These are phyloP conservation scores for Striga hermonthica DNA, from an alignment of 305 asterid genomes.

Conservation along the genomic window DNA sequence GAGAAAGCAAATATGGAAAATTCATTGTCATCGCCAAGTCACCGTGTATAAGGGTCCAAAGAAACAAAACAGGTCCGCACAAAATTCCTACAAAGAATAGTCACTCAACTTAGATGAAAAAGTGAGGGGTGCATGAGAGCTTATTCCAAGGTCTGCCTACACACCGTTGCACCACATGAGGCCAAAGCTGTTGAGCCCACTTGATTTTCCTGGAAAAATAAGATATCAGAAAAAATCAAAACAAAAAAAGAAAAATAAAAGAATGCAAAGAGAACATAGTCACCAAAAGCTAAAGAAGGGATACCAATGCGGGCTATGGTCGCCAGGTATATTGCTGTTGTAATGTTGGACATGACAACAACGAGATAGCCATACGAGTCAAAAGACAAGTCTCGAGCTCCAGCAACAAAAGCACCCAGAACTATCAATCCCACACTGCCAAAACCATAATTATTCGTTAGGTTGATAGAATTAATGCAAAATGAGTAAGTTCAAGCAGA, in stretches of 20 bases:
- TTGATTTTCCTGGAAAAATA: slow-evolving; percentile 69
- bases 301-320: slow-evolving; percentile 89
- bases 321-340: slow-evolving; percentile 90
- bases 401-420: slow-evolving; percentile 89
- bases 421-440: slow-evolving; percentile 82
- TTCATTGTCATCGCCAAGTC: slow-evolving; percentile 73
- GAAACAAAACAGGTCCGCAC: slow-evolving; percentile 71
- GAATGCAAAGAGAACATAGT: slow-evolving; percentile 30
- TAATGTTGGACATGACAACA: slow-evolving; percentile 75
- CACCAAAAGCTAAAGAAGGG: slow-evolving; percentile 33
- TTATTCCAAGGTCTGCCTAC: slow-evolving; percentile 28
- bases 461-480: slow-evolving; percentile 6
- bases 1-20: slow-evolving; percentile 73
- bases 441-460: slow-evolving; percentile 32
- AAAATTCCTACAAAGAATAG: slow-evolving; percentile 51
- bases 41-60: slow-evolving; percentile 85
- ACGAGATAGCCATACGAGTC: slow-evolving; percentile 72
- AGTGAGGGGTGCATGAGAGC: neutral
- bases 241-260: slow-evolving; percentile 4
- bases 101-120: slow-evolving; percentile 7
- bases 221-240: slow-evolving; percentile 32
- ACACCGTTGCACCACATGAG: slow-evolving; percentile 99
- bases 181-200: slow-evolving; percentile 94
- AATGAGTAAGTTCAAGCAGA: neutral
- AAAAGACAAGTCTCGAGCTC: slow-evolving; percentile 83